Percentiles rank a stretch among this genome's conserved stretches.
Conservation (phyloP, 371 early-diverging fungal species). For the Conidiobolus coronatus region DNA sequence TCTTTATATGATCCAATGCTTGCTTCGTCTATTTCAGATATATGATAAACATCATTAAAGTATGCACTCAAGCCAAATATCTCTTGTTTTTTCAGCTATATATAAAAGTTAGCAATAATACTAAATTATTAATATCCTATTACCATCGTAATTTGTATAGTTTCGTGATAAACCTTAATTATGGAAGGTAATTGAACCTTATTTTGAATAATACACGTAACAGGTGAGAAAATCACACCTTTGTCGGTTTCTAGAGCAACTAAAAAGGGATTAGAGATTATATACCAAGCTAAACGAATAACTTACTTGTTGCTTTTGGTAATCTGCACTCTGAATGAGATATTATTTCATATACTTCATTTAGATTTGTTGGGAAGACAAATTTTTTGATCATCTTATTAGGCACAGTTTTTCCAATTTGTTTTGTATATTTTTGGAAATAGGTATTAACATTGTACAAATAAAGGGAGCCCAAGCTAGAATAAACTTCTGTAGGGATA, state of each 20-base stretch:
- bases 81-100: constrained; percentile 31
- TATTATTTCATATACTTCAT: constrained; percentile 47
- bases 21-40: constrained; percentile 66
- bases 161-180: constrained; percentile 57
- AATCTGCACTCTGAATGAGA: constrained; percentile 39
- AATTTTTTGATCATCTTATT: constrained; percentile 31
- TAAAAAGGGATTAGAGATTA: constrained; percentile 5
- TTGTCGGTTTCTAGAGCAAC: constrained; percentile 43
- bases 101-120: constrained; percentile 1
- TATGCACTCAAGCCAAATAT: constrained; percentile 41
- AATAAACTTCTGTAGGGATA: constrained; percentile 30
- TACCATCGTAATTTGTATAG: constrained; percentile 52
- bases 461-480: constrained; percentile 27
- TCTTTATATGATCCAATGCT: constrained; percentile 25
- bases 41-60: constrained; percentile 68
- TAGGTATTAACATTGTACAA: constrained; percentile 62
- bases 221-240: constrained; percentile 33
- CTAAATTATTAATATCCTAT: background rate
- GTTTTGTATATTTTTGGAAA: constrained; percentile 44
- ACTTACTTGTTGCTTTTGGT: constrained; percentile 42
- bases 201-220: constrained; percentile 32
- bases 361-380: constrained; percentile 33
- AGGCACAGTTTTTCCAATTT: constrained; percentile 25
- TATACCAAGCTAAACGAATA: constrained; percentile 4
- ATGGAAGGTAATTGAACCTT: constrained; percentile 45